Evolutionary conservation across 805 yeast genomes (phyloP), one percentile per base, ranked within the genome.

Genomic region (Wickerhamia fluorescens): DNA sequence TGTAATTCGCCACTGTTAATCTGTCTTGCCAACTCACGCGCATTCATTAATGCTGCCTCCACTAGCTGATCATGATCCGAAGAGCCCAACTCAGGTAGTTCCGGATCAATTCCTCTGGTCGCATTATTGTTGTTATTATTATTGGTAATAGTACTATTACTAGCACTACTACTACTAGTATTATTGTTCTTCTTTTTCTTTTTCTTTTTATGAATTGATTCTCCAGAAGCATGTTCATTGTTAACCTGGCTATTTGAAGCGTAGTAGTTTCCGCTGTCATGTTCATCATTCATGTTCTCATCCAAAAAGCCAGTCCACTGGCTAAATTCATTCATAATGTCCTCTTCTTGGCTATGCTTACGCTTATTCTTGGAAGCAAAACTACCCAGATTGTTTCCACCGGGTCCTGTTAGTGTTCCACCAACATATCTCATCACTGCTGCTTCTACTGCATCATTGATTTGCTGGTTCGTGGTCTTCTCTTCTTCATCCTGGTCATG

Each of bases 371-470:
- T 29, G 18, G 9, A 21, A 11, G 16, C 14, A 6, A n/a, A 14
- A 13, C 14, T 9, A 14, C 15, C 14, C 10, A 11, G 20, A 12
- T 24, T 19, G 11, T 35, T 25, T 7, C 36, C 42, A n/a, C 26
- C 32, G 13, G 24, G 34, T n/a, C 21, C 30, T 29, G 37, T 43
- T 23, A 78, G 51, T 1, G 77, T 69, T 5, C 78, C 81, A 12
- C 81, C 85, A 9, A 80, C 89, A 41, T 73, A 72, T 31, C 72
- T 68, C 73, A 81, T 66, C 11, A 82, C 87, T 1, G 87, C 92
- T 11, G 82, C 92, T 44, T 80, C 92, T 3, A 80, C 92, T 9
- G 73, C 75, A 33, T 63, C 69, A 28, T 57, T 63, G 18, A 63
- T 45, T 40, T 59, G 66, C 35, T 61, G 66, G 36, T 53, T 53